A percentile compares a stretch with the other conserved stretches of the same genome.
Conservation (phyloP, 345 rosid species). For the Carallia pectinifolia region DNA sequence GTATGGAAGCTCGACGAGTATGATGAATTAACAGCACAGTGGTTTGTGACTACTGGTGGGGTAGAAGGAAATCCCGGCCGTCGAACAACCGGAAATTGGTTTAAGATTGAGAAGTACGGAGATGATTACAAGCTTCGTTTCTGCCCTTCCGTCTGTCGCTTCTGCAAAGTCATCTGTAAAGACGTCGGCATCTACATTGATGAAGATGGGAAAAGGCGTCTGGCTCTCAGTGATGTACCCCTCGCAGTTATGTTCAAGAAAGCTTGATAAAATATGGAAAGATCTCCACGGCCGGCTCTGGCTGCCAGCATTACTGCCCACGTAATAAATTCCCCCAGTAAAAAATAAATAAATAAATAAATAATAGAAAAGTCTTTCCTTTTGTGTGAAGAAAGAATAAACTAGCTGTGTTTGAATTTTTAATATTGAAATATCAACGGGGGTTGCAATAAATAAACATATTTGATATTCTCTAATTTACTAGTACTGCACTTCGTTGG, state of each 20-base stretch:
- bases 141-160: slow-evolving; percentile 59
- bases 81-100: slow-evolving; percentile 50
- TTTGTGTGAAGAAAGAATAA: too few species aligned
- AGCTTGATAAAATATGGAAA: slow-evolving; percentile 23
- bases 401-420: too few species aligned
- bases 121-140: slow-evolving; percentile 54
- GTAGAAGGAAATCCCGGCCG: slow-evolving; percentile 56
- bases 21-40: slow-evolving; percentile 40
- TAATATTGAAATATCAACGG: too few species aligned
- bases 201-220: slow-evolving; percentile 36
- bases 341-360: too few species aligned
- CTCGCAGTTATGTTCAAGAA: slow-evolving; percentile 51
- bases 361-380: too few species aligned
- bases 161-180: slow-evolving; percentile 50
- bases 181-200: slow-evolving; percentile 54
- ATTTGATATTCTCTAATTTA: too few species aligned
- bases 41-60: slow-evolving; percentile 36
- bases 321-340: too few species aligned
- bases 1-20: slow-evolving; percentile 42
- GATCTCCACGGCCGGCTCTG: too few species aligned
- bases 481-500: too few species aligned
- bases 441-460: too few species aligned
- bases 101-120: slow-evolving; percentile 51
- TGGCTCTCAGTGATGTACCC: slow-evolving; percentile 56
- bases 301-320: too few species aligned